Evolutionary conservation across 768 basidiomycete genomes (phyloP), one percentile per base, ranked within the genome.

Genomic region (Mycena latifolia): DNA sequence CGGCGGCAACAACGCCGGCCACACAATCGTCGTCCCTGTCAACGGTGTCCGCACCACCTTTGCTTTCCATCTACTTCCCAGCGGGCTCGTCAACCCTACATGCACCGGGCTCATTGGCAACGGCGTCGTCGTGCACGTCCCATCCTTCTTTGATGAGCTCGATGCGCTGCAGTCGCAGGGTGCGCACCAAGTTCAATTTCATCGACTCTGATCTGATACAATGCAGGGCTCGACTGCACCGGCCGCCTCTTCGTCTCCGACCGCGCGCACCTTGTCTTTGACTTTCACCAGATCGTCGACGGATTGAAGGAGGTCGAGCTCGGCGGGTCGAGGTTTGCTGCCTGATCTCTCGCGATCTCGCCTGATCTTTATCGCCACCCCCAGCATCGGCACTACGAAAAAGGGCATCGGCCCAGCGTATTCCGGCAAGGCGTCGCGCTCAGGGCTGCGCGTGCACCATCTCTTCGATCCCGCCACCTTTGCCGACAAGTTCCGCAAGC

Each of bases 271-370:
- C 90, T 99, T 66, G 98, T 99, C 35, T 96, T 99, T 74, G 98
- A 99, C 77, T 99, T 99, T 78, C 98, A 99, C 80, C 98, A 99
- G 82, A 98, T 99, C 74, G 98, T 99, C 29, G 98, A 99, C 75
- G 98, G 98, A 7, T 82, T 99, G 74, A 99, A 99, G 77, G 98
- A 99, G 78, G 94, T 95, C 41, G 98, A 99, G 77, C 87, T 99
- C 25, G 98, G 98, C 25, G 93, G 94, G 11, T 91, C 89, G 1
- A 93, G 91, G 90, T 90, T 70, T 35, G 71, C 69, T 63, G n/a
- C 45, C 39, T 63, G 48, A 61, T 59, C 48, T 35, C 20, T 22
- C 10, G 14, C 29, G 48, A 48, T 59, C 35, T 52, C 43, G 33
- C 27, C 20, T 59, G 27, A 69, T 58, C 17, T 52, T 46, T 48